Evolutionary conservation across 345 rosid species (phyloP), one percentile per base, ranked within the genome.

Genomic region (Populus deltoides): DNA sequence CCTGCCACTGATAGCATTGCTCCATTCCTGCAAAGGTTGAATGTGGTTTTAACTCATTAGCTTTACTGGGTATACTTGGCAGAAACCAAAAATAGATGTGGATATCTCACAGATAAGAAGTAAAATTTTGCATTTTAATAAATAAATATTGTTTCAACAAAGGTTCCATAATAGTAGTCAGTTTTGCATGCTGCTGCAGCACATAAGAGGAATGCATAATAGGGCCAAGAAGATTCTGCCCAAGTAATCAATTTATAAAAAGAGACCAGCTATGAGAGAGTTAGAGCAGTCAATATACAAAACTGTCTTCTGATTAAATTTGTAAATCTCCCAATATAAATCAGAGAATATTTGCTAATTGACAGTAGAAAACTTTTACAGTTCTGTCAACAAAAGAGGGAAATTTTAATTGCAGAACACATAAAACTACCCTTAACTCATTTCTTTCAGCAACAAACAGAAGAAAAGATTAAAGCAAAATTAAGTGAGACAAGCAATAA

Each of bases 21-120:
- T 87, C 88, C 88, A 89, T 78, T 85, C 94, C 98, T 92, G 92
- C 75, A 78, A 83, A 75, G 73, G 70, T 53, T 80, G 72, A 63
- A 70, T 53, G 75, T 33, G 76, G 41, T 61, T 66, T 69, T 36
- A 76, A 78, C 71, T 76, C 70, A 78, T 73, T 61, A 9, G 36
- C 66, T 47, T 68, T n/a, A 27, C 39, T 47, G 76, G 75, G 71
- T 70, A 75, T 27, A 68, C 70, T 59, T n/a, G 51, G 16, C n/a
- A 68, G 45, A 35, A 38, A 59, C 68, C 27, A 61, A 38, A 73
- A 49, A 18, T 38, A 78, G 8, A 36, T n/a, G 45, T 33, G 7
- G 55, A 68, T 38, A n/a, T 36, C 1, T 39, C 33, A 4, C 51
- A 38, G 20, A 69, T 25, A 51, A 59, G 59, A 69, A 59, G n/a